Base-by-base conservation (phyloP, 176 grass and related monocot species). In the Tillandsia fasciculata region DNA sequence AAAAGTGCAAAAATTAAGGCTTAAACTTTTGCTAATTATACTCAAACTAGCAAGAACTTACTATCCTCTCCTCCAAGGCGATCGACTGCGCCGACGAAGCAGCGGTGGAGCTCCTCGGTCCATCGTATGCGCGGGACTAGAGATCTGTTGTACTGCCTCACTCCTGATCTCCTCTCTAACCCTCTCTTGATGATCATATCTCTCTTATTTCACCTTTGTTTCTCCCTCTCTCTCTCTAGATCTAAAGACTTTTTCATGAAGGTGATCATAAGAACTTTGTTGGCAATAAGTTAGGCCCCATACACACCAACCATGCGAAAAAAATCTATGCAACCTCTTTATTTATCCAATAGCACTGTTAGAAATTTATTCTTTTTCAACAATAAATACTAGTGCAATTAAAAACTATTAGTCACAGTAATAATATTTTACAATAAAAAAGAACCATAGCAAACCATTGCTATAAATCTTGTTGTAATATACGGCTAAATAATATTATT, bases 81-180 rank as follows among this genome's bases (percentile, higher is more conserved):
- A 58, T 85, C 74, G 33, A 99, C 80, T 51, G 90, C 90, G 74
- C 88, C 72, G 20, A 90, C 42, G 15, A 99, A 99, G 74, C 77
- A 74, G 64, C 77, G 77, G 72, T 99, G 94, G 8, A 99, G 84
- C 73, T 93, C 94, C 75, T 93, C 89, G 12, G 94, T 93, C 94
- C 94, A 99, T 54, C 82, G 80, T 75, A 93, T 86, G 71, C 94
- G 87, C 3, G 87, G 90, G 47, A 72, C 66, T 12, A 90, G 87
- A 2, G 94, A 93, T 9, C 94, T 71, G 84, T 82, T 90, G 87
- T 99, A 99, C 66, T 86, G 90, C 82, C 94, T 81, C 48, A 90
- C 72, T 50, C 84, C 84, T 74, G 33, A 42, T 42, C 78, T 87
- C 76, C 80, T 91, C 53, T 91, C 82, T 13, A 79, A 79, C 14